Percentiles rank a stretch among this genome's conserved stretches.
Evolutionary conservation across 306 rosid genomes (phyloP).

Genomic region (Vicia villosa): DNA sequence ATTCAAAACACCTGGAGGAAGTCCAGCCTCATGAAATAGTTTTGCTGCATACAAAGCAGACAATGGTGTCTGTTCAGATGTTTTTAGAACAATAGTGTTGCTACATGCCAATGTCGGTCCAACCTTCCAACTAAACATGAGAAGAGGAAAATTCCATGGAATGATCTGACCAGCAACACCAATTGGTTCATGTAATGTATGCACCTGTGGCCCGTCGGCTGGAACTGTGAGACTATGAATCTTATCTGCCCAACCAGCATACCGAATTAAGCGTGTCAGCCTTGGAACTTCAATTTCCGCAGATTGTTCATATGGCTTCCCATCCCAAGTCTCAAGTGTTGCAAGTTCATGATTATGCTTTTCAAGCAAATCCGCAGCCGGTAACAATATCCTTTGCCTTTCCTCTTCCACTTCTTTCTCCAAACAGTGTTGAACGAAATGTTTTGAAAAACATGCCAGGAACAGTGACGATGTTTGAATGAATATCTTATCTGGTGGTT

Average conservation of each 20-base stretch:
- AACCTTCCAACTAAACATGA: conserved; percentile 88
- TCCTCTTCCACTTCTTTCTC: conserved; percentile 43
- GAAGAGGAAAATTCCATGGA: conserved; percentile 95
- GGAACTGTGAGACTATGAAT: no score
- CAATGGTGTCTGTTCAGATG: conserved; percentile 96
- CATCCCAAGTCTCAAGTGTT: conserved; percentile 90
- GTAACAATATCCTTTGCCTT: conserved; percentile 60
- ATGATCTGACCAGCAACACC: conserved; percentile 94
- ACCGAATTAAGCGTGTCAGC: no score
- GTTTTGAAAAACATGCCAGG: no score
- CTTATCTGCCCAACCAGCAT: no score
- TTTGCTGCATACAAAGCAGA: conserved; percentile 67
- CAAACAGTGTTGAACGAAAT: no score
- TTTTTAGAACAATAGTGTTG: conserved; percentile 73
- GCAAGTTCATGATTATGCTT: conserved; percentile 73
- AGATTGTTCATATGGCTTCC: no score
- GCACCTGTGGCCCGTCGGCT: conserved; percentile 69
- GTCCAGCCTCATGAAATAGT: conserved; percentile 55
- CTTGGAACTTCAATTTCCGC: no score
- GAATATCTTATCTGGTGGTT: no score
- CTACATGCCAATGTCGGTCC: conserved; percentile 92
- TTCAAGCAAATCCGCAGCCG: conserved; percentile 80
- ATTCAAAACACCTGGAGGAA: not conserved
- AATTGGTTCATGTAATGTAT: conserved; percentile 88
- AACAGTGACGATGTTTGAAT: no score